Evolutionary conservation across 768 basidiomycete species (phyloP).

Genomic region (Lactarius pseudohatsudake): DNA sequence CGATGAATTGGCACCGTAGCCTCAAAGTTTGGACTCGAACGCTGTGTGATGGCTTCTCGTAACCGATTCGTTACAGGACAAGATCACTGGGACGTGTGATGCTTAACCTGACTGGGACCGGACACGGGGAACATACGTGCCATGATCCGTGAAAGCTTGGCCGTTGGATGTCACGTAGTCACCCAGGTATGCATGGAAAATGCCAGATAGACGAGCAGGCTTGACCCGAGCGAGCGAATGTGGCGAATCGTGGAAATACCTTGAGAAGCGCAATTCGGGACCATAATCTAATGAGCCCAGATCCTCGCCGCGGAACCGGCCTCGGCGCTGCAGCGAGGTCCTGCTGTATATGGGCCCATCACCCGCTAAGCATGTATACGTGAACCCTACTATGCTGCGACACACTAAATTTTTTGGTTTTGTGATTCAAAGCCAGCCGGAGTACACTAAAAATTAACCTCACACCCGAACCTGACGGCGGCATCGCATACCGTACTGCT

Average conservation of each 20-base stretch:
- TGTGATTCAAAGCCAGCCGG: slow-evolving; percentile 19
- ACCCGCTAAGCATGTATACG: slow-evolving; percentile 17
- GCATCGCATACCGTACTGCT: slow-evolving; percentile 14
- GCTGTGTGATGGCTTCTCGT: slow-evolving; percentile 27
- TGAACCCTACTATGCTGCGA: slow-evolving; percentile 13
- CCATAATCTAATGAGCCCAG: slow-evolving; percentile 7
- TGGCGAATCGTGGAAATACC: slow-evolving; percentile 7
- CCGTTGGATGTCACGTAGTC: slow-evolving; percentile 19
- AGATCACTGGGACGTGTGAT: slow-evolving; percentile 27
- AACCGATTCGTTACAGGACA: slow-evolving; percentile 29
- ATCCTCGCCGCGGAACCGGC: slow-evolving; percentile 28
- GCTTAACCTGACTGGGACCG: slow-evolving; percentile 26
- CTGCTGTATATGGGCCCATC: not conserved
- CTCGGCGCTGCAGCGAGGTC: slow-evolving; percentile 24
- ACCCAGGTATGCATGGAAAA: slow-evolving; percentile 25
- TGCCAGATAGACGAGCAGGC: slow-evolving; percentile 28
- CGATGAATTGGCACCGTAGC: slow-evolving; percentile 20
- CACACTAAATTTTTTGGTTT: not conserved
- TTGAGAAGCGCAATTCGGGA: slow-evolving; percentile 21
- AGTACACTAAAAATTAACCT: slow-evolving; percentile 10
- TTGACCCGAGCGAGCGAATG: slow-evolving; percentile 18
- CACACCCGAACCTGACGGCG: not conserved
- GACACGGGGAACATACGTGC: slow-evolving; percentile 26
- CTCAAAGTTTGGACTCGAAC: slow-evolving; percentile 22
- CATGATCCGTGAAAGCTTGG: slow-evolving; percentile 24